Evolutionary conservation across 352 stramenopile species (phyloP), one percentile per base, ranked within the genome.

Genomic region (Globisporangium cederbergense): DNA sequence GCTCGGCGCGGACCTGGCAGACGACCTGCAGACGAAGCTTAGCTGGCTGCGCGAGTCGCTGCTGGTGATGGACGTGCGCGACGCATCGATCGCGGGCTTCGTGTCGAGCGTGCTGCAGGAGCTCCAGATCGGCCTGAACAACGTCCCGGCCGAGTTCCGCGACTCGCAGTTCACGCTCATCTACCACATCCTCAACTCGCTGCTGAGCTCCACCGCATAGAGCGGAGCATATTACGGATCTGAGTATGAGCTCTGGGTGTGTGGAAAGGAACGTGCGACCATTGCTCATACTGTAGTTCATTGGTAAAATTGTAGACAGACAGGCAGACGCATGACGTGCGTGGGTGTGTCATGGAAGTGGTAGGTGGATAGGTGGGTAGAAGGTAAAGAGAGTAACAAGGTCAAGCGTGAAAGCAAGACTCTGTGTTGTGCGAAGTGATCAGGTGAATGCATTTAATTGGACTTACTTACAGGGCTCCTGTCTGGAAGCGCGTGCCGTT

Each of bases 111-210:
- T 95, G 50, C 72, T 95, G 14, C 80, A 90, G 58, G 86, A 95
- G 64, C 69, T 95, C 13, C 78, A 92, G 64, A 70, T 67, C 45
- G 81, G 74, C 11, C 63, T 93, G 14, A 86, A 88, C 64, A 70
- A 74, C 58, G 81, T 95, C 6, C 82, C 83, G 2, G 46, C 40
- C 28, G 67, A 88, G 45, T 75, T 69, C 50, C 81, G 83, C 32
- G 84, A 95, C 64, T 92, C 84, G 62, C 86, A 95, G 78, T 91
- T 89, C 66, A 92, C 75, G 43, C 77, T 95, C 1, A 70, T 95
- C 64, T 83, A 91, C 68, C 86, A 95, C 69, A 87, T 95, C 60
- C 74, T 95, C 16, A 95, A 93, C 67, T 95, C 86, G 56, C 77
- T 95, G 70, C 70, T 93, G 30, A 95, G 78, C 62, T 95, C 81